Conservation (phyloP, 169 alveolate species). For the Plasmodium gallinaceum region DNA sequence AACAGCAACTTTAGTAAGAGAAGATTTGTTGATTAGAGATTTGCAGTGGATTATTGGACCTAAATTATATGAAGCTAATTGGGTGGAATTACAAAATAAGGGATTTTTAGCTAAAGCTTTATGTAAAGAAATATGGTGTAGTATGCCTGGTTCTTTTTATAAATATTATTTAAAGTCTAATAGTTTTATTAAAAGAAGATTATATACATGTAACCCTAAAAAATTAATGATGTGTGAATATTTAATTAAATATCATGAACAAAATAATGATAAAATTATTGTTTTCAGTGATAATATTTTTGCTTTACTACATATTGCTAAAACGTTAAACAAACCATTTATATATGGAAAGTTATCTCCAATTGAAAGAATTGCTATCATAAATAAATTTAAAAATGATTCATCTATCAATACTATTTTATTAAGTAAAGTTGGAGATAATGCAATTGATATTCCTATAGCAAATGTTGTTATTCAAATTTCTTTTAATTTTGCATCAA, state of each 20-base stretch:
- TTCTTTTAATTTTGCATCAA: constrained; percentile 97
- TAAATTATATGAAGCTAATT: constrained; percentile 99
- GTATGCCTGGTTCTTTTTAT: constrained; percentile 97
- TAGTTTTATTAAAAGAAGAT: constrained; percentile 91
- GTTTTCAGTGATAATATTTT: constrained; percentile 98
- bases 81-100: constrained; percentile 97
- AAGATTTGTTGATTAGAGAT: constrained; percentile 97
- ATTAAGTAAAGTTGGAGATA: constrained; percentile 99
- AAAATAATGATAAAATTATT: constrained; percentile 97
- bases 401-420: constrained; percentile 90
- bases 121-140: constrained; percentile 99
- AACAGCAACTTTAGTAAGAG: constrained; percentile 99
- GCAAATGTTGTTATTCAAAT: constrained; percentile 99
- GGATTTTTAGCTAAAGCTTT: constrained; percentile 98
- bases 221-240: constrained; percentile 96
- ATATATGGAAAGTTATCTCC: constrained; percentile 93
- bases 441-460: constrained; percentile 98
- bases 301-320: constrained; percentile 94
- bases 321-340: constrained; percentile 91
- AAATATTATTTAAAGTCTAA: constrained; percentile 93
- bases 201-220: constrained; percentile 98
- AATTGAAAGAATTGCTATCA: constrained; percentile 93
- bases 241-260: constrained; percentile 96
- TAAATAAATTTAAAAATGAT: constrained; percentile 92
- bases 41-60: constrained; percentile 99